Percentiles rank a stretch among this genome's conserved stretches.
These are phyloP conservation scores for Hygrophoropsis aurantiaca DNA, from an alignment of 768 basidiomycete genomes.

Conservation along the genomic window DNA sequence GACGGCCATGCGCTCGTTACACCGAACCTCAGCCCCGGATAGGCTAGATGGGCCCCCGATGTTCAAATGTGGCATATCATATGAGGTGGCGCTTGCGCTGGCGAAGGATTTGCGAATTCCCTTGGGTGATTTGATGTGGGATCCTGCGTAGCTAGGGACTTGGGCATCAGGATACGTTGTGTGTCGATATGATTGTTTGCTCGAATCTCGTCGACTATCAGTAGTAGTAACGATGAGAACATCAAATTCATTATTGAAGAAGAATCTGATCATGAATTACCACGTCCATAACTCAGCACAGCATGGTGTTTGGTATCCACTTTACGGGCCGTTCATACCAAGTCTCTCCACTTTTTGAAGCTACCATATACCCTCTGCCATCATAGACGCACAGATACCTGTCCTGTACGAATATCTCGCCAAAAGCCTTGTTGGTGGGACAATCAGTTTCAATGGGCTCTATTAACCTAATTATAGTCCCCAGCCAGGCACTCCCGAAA, in stretches of 20 bases:
- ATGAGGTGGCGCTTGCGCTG: constrained; percentile 51
- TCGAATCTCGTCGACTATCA: too few species aligned
- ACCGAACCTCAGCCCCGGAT: constrained; percentile 60
- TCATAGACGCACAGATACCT: too few species aligned
- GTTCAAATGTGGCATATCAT: constrained; percentile 74
- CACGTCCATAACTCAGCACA: constrained; percentile 19
- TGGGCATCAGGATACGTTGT: too few species aligned
- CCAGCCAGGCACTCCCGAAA: neutral
- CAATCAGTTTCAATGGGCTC: too few species aligned
- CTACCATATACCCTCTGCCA: too few species aligned
- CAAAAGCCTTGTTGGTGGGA: neutral
- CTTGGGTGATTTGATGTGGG: constrained; percentile 70
- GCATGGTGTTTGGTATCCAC: too few species aligned
- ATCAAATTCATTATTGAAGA: too few species aligned
- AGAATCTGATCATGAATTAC: neutral
- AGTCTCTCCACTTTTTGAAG: too few species aligned
- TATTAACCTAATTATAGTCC: neutral
- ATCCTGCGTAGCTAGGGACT: constrained; percentile 32
- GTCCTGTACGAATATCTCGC: constrained; percentile 14
- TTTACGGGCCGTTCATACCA: too few species aligned
- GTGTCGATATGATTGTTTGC: too few species aligned
- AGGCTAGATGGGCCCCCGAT: constrained; percentile 67
- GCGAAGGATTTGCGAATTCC: constrained; percentile 61
- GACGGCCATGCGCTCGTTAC: constrained; percentile 61
- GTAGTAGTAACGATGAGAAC: too few species aligned